These are phyloP conservation scores for Solanum verrucosum DNA, from an alignment of 257 asterid genomes.

Conservation along the genomic window DNA sequence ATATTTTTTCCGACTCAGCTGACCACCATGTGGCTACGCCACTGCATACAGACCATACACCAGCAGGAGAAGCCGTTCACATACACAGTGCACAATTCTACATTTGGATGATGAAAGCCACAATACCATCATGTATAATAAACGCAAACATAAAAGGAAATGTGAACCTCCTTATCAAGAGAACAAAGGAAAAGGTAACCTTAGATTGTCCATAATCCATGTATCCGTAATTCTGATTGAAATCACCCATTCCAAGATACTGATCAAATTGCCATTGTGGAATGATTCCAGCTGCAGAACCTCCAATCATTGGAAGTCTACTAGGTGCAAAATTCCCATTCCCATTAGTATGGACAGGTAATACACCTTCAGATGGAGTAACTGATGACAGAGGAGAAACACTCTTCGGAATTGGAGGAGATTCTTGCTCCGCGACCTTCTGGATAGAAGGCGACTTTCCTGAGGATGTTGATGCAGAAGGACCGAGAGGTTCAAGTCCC, in stretches of 20 bases:
- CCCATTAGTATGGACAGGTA: conserved; percentile 23
- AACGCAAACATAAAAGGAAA: neutral
- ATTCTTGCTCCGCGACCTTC: conserved; percentile 22
- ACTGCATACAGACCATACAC: neutral
- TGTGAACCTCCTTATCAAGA: neutral
- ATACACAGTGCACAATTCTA: neutral
- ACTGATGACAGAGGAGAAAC: conserved; percentile 17
- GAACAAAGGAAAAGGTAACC: conserved; percentile 29
- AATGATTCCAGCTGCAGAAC: conserved; percentile 43
- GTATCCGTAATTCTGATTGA: conserved; percentile 33
- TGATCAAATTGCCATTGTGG: conserved; percentile 79
- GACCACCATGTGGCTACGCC: no score
- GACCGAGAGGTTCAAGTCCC: conserved; percentile 54
- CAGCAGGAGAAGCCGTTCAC: neutral
- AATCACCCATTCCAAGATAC: conserved; percentile 48
- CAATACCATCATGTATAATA: neutral
- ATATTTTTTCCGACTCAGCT: no score
- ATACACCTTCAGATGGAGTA: conserved; percentile 14
- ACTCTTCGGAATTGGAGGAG: conserved; percentile 11
- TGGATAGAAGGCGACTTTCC: conserved; percentile 32
- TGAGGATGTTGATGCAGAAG: conserved; percentile 28
- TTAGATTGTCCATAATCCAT: conserved; percentile 52
- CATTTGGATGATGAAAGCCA: neutral
- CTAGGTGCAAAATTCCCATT: conserved; percentile 23
- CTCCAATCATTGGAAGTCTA: conserved; percentile 35